phyloP scores from a whole-genome alignment of 2,329 filamentous ascomycete genomes.

The Fusarium sp. region DNA sequence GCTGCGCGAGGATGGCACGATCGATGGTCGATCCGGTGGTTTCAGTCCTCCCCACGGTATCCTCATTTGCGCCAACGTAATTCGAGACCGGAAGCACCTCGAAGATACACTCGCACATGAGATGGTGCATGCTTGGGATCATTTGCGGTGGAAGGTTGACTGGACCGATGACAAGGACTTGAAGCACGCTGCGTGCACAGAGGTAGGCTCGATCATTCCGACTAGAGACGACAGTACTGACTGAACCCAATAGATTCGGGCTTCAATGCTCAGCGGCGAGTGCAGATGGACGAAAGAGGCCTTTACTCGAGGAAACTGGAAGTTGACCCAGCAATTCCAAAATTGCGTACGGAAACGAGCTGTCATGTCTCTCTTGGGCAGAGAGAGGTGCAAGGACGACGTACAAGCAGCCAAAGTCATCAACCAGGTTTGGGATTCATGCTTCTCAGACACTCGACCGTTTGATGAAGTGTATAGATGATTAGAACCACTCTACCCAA shows the following conservation, averaged over 20 bases:
- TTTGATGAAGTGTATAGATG: slow-evolving; percentile 96
- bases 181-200: slow-evolving; percentile 91
- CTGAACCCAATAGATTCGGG: slow-evolving; percentile 73
- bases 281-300: slow-evolving; percentile 91
- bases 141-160: slow-evolving; percentile 90
- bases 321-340: slow-evolving; percentile 90
- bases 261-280: slow-evolving; percentile 91
- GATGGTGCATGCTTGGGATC: slow-evolving; percentile 97
- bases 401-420: slow-evolving; percentile 87
- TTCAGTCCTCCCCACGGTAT: slow-evolving; percentile 91
- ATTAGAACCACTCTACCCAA: slow-evolving; percentile 30
- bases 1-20: slow-evolving; percentile 64
- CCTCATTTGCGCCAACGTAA: slow-evolving; percentile 89
- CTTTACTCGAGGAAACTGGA: slow-evolving; percentile 85
- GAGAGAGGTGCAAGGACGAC: slow-evolving; percentile 85
- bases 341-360: slow-evolving; percentile 87
- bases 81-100: slow-evolving; percentile 79
- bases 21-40: slow-evolving; percentile 76
- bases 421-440: slow-evolving; percentile 98
- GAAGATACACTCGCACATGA: slow-evolving; percentile 97
- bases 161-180: slow-evolving; percentile 75
- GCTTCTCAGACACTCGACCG: slow-evolving; percentile 90
- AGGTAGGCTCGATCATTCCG: slow-evolving; percentile 63
- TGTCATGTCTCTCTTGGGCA: slow-evolving; percentile 77
- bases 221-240: neutral